Evolutionary conservation across 139 green algal genomes (phyloP).

Genomic region (Volvox africanus): DNA sequence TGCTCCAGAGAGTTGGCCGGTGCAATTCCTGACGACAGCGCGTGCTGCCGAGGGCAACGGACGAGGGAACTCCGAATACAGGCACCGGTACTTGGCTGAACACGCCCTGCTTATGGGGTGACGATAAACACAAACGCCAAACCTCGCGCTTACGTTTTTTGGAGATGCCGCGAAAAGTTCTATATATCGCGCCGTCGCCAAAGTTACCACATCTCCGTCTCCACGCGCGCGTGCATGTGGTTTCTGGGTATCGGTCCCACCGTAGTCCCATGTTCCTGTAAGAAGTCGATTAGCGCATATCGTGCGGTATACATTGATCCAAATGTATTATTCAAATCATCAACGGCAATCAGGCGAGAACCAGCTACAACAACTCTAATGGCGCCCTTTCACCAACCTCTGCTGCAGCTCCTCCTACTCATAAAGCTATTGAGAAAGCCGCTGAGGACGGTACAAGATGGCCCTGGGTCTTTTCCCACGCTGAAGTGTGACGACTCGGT

Average conservation of each 20-base stretch:
- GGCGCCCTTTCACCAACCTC: background rate
- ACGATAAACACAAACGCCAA: too few relatives aligned
- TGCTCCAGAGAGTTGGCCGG: too few relatives aligned
- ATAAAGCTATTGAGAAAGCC: constrained; percentile 21
- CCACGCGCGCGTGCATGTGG: background rate
- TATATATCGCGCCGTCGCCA: constrained; percentile 21
- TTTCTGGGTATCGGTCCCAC: background rate
- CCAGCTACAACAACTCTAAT: too few relatives aligned
- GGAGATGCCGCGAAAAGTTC: background rate
- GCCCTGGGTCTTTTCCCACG: background rate
- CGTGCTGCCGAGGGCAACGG: too few relatives aligned
- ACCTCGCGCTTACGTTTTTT: background rate
- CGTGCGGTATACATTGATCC: too few relatives aligned
- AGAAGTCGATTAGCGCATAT: too few relatives aligned
- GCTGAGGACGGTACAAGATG: background rate
- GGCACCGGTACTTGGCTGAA: too few relatives aligned
- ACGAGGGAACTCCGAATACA: too few relatives aligned
- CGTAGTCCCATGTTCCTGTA: constrained; percentile 24
- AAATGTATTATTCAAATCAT: too few relatives aligned
- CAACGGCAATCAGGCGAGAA: too few relatives aligned
- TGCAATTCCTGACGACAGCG: too few relatives aligned
- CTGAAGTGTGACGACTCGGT: constrained; percentile 6
- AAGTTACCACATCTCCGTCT: background rate
- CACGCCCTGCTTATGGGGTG: too few relatives aligned
- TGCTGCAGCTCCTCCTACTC: constrained; percentile 1